Base-by-base conservation (phyloP, 345 rosid genomes). In the Euphorbia pulcherrima region DNA sequence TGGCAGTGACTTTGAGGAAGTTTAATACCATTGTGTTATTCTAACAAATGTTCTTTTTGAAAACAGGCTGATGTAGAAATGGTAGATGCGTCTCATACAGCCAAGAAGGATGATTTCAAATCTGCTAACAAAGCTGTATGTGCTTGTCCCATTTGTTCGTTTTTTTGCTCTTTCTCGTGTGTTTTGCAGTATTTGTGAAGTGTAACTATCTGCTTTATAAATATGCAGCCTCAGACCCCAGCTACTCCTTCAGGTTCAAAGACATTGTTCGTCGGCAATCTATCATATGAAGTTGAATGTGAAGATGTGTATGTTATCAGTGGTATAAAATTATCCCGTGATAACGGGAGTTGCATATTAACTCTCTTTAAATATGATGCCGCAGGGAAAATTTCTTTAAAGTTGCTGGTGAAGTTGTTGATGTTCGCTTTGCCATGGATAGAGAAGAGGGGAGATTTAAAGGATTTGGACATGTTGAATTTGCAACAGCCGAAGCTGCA, bases 391-490 rank as follows among this genome's bases (percentile, higher is more conserved):
- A 79, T 54, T 91, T 94, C 87, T 94, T 91, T 71, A 77, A 86
- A 70, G 87, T 55, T 59, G 86, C 28, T 60, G 97, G 89, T 28
- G 92, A 91, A 78, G 40, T 89, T 26, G 84, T 81, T 68, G 97
- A 89, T 79, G 84, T 91, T 7, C 90, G 96, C 67, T 75, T 94
- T 17, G 72, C 89, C 21, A n/a, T 75, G 8, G 79, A 68, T 35
- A 62, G 57, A 1, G 16, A 44, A 44, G 92, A 89, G 0, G 89
- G 84, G 47, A 78, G 78, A 5, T 83, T 84, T 40, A 89, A 70
- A 81, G 97, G 99, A 0, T 91, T 61, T 71, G 95, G 93, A 18
- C 96, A 91, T 70, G 95, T 91, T 74, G 97, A 91, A 73, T 94
- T 94, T 77, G 76, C 87, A 24, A 65, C 93, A 0, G 69, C 64